A percentile compares a stretch with the other conserved stretches of the same genome.
Evolutionary conservation across 2,329 filamentous ascomycete species (phyloP).

Genomic region (Sarocladium kiliense): DNA sequence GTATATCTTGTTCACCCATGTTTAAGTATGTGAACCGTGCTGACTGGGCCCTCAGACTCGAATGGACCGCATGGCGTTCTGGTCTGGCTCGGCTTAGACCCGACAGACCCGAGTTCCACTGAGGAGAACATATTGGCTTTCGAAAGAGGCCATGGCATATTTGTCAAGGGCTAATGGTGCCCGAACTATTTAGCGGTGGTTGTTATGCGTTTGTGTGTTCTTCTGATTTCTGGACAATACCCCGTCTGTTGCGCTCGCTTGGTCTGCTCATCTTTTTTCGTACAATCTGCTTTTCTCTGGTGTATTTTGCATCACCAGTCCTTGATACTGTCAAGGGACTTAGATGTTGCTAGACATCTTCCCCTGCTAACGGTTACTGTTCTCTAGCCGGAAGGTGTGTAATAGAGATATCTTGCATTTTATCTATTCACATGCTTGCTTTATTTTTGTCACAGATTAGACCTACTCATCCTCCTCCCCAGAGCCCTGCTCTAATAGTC

Average conservation of each 20-base stretch:
- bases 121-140: constrained; percentile 17
- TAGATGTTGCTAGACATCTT: no score
- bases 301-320: no score
- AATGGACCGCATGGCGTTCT: constrained; percentile 27
- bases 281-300: no score
- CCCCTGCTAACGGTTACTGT: no score
- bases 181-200: no score
- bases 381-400: background rate
- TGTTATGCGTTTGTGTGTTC: background rate
- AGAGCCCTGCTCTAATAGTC: background rate
- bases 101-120: constrained; percentile 24
- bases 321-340: no score
- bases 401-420: background rate
- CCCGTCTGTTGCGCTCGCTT: background rate
- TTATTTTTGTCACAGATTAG: background rate
- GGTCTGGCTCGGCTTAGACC: constrained; percentile 27
- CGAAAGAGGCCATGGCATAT: constrained; percentile 15
- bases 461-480: no score
- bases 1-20: constrained; percentile 11
- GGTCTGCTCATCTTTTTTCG: no score
- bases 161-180: background rate
- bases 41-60: background rate
- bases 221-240: constrained; percentile 1
- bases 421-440: constrained; percentile 10
- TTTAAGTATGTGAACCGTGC: background rate